Evolutionary conservation across 78 protist genomes (phyloP), one percentile per base, ranked within the genome.

Genomic region (Creolimax fragrantissima): DNA sequence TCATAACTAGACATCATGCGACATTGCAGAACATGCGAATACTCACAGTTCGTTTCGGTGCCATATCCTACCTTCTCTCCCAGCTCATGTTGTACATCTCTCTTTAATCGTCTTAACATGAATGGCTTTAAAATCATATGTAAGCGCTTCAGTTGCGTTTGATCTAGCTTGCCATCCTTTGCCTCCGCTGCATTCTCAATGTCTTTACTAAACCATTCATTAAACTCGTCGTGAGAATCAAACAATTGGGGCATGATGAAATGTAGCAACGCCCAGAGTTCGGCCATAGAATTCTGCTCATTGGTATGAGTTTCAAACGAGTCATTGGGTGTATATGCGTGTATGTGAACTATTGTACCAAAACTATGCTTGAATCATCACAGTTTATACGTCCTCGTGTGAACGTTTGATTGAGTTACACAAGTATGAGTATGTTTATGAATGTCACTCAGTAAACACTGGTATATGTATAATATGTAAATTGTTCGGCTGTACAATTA

Each of bases 111-210:
- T 11, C 99, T 95, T 3, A 98, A 89, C 98, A 98, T 97, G 81
- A 97, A 97, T 35, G 99, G 99, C 94, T 96, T 94, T 43, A 98
- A 94, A 89, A 98, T 96, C 93, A 94, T 90, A 93, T 97, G 98
- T 37, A 98, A 93, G 7, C 98, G 93, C 74, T 44, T n/a, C 32
- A 96, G 94, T 83, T 95, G 98, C 85, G 90, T 42, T 39, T 94
- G 93, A 92, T 96, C 92, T 2, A 96, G 88, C 2, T 90, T 88
- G 44, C 93, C 93, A n/a, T 58, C 90, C 24, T 91, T 43, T 35
- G 90, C 47, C 24, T 91, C 96, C 42, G 95, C 94, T 6, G 36
- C 35, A 45, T 44, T 7, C 85, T 94, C 95, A 44, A 95, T 92
- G 93, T 94, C 95, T 58, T 88, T 88, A 41, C 42, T 2, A 85